phyloP scores from a whole-genome alignment of 169 alveolate genomes.

The Eimeria praecox region DNA sequence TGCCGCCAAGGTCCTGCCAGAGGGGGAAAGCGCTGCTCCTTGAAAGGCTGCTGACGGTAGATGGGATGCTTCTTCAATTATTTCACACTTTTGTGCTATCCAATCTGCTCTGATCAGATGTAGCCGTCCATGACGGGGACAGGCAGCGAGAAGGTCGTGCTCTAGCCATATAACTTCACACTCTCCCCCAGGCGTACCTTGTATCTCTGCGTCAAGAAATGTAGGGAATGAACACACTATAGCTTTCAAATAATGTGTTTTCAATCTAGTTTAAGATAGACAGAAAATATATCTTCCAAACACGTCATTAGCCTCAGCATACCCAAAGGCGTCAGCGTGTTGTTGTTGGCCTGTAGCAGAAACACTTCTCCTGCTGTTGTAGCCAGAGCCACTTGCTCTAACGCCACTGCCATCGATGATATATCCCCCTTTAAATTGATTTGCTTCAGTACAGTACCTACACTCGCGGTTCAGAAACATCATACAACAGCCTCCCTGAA shows the following conservation, averaged over 20 bases:
- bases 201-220: neutral
- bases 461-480: neutral
- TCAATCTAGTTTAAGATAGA: neutral
- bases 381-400: slow-evolving; percentile 33
- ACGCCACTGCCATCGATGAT: slow-evolving; percentile 29
- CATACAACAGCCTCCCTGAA: neutral
- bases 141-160: neutral
- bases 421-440: neutral
- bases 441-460: neutral
- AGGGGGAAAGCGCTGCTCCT: slow-evolving; percentile 3
- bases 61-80: neutral
- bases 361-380: neutral
- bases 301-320: neutral
- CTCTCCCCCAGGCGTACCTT: neutral
- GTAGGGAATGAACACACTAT: too few species aligned
- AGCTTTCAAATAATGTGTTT: too few species aligned
- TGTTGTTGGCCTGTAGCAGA: neutral
- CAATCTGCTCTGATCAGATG: neutral
- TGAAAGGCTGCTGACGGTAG: neutral
- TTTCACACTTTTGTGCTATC: neutral
- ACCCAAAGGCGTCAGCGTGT: neutral
- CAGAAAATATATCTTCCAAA: too few species aligned
- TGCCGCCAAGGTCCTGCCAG: neutral
- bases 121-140: neutral
- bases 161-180: slow-evolving; percentile 37